Percentiles rank a stretch among this genome's conserved stretches.
These are phyloP conservation scores for Geotrichum macrosporum DNA, from an alignment of 1,139 yeast genomes.

Conservation along the genomic window DNA sequence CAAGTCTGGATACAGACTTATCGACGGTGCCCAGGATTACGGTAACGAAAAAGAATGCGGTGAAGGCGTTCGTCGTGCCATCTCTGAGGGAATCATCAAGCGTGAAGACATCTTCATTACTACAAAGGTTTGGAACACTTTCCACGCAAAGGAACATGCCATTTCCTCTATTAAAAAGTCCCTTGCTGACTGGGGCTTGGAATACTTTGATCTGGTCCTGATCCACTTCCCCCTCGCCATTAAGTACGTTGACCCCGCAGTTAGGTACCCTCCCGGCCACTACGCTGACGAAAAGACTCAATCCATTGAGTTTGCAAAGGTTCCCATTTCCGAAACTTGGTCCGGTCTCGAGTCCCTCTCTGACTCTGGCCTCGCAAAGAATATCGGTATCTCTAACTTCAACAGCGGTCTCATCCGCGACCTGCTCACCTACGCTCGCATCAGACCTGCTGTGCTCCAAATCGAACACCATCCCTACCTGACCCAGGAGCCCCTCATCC, in stretches of 20 bases:
- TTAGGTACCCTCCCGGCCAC: constrained; percentile 64
- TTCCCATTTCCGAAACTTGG: constrained; percentile 76
- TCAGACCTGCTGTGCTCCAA: constrained; percentile 77
- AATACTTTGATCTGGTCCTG: constrained; percentile 58
- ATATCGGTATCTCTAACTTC: constrained; percentile 33
- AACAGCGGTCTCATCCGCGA: constrained; percentile 50
- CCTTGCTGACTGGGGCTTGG: constrained; percentile 52
- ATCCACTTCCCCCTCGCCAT: constrained; percentile 64
- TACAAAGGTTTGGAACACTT: constrained; percentile 33
- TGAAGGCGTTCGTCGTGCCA: constrained; percentile 41
- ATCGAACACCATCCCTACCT: constrained; percentile 92
- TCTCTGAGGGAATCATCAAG: constrained; percentile 40
- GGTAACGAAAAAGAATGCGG: constrained; percentile 43
- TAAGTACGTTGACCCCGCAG: constrained; percentile 48
- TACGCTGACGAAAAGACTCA: constrained; percentile 57
- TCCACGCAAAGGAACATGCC: constrained; percentile 47
- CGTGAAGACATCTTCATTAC: constrained; percentile 34
- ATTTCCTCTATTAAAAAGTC: constrained; percentile 44
- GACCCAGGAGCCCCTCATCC: constrained; percentile 65
- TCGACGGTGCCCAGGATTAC: constrained; percentile 44
- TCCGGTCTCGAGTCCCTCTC: constrained; percentile 62
- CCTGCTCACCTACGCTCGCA: constrained; percentile 52
- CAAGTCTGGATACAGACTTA: constrained; percentile 43
- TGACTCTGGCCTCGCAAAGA: constrained; percentile 59
- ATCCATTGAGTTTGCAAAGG: constrained; percentile 55